phyloP scores from a whole-genome alignment of 2,329 filamentous ascomycete species.

The Immersiporthe knoxdaviesiana region DNA sequence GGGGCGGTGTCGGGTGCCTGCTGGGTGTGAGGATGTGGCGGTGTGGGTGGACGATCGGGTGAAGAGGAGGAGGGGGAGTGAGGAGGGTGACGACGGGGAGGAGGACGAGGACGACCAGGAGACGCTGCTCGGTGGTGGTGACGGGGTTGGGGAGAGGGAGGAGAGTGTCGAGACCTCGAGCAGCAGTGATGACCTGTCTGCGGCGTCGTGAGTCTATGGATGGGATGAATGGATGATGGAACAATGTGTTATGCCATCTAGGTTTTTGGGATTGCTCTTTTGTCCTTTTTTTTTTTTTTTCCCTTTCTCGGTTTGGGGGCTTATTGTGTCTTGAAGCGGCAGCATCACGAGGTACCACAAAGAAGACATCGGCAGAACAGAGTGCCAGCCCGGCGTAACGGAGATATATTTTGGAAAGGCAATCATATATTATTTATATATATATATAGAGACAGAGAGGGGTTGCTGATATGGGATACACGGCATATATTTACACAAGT shows the following conservation, averaged over 20 bases:
- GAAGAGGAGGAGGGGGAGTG: constrained; percentile 20
- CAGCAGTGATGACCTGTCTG: constrained; percentile 27
- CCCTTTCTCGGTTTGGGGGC: background rate
- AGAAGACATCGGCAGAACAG: no score
- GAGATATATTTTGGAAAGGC: background rate
- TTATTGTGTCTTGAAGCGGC: background rate
- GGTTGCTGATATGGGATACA: background rate
- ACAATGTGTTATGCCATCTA: background rate
- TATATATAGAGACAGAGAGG: background rate
- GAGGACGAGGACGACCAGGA: constrained; percentile 33
- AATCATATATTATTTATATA: background rate
- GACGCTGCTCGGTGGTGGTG: constrained; percentile 28
- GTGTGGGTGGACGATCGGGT: constrained; percentile 41
- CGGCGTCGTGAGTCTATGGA: constrained; percentile 15
- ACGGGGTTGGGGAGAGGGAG: constrained; percentile 20
- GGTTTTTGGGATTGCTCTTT: background rate
- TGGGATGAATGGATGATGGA: background rate
- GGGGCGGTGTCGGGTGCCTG: constrained; percentile 64
- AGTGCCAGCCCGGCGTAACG: background rate
- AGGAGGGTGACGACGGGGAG: constrained; percentile 33
- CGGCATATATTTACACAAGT: background rate
- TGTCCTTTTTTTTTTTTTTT: background rate
- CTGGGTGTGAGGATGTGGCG: constrained; percentile 60
- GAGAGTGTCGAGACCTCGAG: constrained; percentile 27
- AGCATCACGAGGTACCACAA: no score